Evolutionary conservation across 805 yeast genomes (phyloP).

Genomic region (Cyberlindnera mrakii): DNA sequence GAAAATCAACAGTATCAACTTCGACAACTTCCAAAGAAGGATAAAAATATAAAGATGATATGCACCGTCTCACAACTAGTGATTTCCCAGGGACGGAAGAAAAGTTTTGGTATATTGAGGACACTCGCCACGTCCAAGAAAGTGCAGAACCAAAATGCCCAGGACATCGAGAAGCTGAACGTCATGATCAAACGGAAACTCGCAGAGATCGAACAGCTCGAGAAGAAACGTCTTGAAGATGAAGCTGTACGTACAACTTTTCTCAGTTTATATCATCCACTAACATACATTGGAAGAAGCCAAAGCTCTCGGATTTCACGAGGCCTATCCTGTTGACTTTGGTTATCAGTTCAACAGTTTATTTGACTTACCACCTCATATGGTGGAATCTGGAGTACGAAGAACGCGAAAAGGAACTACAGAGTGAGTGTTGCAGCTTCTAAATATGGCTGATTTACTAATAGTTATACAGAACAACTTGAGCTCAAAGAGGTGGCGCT

Average conservation of each 20-base stretch:
- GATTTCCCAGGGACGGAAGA: too few species aligned
- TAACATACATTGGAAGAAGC: constrained; percentile 12
- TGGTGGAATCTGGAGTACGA: constrained; percentile 23
- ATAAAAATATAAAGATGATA: too few species aligned
- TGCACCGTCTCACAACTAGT: too few species aligned
- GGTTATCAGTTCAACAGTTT: constrained; percentile 20
- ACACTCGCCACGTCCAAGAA: background rate
- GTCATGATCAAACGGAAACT: constrained; percentile 16
- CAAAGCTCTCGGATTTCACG: constrained; percentile 21
- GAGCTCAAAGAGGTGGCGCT: constrained; percentile 9
- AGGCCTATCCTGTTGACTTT: constrained; percentile 20
- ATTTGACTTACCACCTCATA: constrained; percentile 15
- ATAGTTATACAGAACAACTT: constrained; percentile 7
- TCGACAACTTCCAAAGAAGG: too few species aligned
- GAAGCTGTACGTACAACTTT: constrained; percentile 10
- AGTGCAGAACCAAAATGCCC: constrained; percentile 9
- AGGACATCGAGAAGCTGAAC: constrained; percentile 21
- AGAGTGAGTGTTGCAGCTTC: constrained; percentile 10
- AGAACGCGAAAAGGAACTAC: constrained; percentile 16
- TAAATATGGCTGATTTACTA: constrained; percentile 2
- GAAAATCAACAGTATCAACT: too few species aligned
- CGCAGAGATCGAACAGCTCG: constrained; percentile 15
- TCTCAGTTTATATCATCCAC: background rate
- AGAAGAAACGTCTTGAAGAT: constrained; percentile 7
- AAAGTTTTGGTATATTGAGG: background rate